A percentile compares a stretch with the other conserved stretches of the same genome.
These are phyloP conservation scores for Arabidopsis suecica DNA, from an alignment of 345 rosid genomes.

Conservation along the genomic window DNA sequence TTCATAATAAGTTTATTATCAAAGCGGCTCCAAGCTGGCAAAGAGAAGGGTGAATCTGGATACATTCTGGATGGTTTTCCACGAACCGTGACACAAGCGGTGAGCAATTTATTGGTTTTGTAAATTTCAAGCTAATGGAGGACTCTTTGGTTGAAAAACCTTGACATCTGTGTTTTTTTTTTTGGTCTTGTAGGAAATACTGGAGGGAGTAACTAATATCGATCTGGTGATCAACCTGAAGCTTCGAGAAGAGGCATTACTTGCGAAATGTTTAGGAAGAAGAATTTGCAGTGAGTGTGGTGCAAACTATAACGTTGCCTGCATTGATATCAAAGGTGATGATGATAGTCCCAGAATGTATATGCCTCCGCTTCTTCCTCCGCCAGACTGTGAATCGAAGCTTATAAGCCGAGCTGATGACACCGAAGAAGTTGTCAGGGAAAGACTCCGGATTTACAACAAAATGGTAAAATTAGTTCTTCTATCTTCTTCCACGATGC, in stretches of 20 bases:
- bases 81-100: constrained; percentile 92
- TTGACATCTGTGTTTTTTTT: background rate
- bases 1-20: constrained; percentile 75
- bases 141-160: background rate
- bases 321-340: constrained; percentile 83
- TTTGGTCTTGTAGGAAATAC: constrained; percentile 67
- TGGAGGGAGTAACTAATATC: constrained; percentile 83
- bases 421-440: constrained; percentile 88
- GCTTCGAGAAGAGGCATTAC: constrained; percentile 86
- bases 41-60: constrained; percentile 82
- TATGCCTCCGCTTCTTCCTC: constrained; percentile 97
- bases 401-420: constrained; percentile 91
- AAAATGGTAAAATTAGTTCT: constrained; percentile 56
- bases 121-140: constrained; percentile 5
- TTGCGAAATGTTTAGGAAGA: constrained; percentile 95
- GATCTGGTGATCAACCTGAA: constrained; percentile 84
- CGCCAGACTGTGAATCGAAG: constrained; percentile 80
- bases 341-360: constrained; percentile 79
- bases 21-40: constrained; percentile 78
- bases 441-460: constrained; percentile 76
- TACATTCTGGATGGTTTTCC: constrained; percentile 99
- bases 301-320: constrained; percentile 84
- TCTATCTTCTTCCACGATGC: background rate
- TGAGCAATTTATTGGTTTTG: constrained; percentile 47
- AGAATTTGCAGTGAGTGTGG: constrained; percentile 94